Base-by-base conservation (phyloP, 495 filamentous ascomycete species). In the Tuber indicum region DNA sequence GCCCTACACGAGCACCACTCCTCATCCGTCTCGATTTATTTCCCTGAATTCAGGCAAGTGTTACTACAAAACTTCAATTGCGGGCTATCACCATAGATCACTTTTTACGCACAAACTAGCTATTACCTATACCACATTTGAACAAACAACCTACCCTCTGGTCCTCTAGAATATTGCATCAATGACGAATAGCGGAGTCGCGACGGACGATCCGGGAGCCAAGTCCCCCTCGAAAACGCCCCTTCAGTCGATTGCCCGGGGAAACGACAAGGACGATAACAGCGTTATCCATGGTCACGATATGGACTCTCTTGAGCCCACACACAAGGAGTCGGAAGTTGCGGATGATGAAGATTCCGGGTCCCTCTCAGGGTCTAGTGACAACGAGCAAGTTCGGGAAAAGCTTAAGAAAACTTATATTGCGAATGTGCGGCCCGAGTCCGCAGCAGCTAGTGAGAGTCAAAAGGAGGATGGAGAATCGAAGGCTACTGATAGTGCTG, bases 371-470 rank as follows among this genome's bases (percentile, higher is more conserved):
- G 58, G 58, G 5, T 66, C 58, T 66, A 66, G 58, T 66, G 58
- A 83, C 72, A 83, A 83, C 73, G 82, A 83, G 47, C 74, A 70
- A 73, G 82, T 83, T 26, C 78, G 82, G 46, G 82, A 83, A 70
- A 83, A 83, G 72, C 79, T 83, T 32, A 83, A 83, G 52, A 83
- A 83, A 73, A 83, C 82, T 14, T 84, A 76, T 17, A 81, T 83
- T 74, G 82, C 79, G 19, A 79, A 82, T 79, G 76, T 76, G 23
- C 76, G 70, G 41, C 81, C 82, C 66, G 77, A 81, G 47, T 80
- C 78, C 49, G 78, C 77, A 39, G 72, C 74, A 71, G 79, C 75
- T 16, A 58, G 73, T 19, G 80, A 81, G 69, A 46, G 71, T 39
- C 77, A 80, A 45, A 80, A 52, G 36, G 43, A 74, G 44, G 77